Percentiles rank a stretch among this genome's conserved stretches.
phyloP scores from a whole-genome alignment of 202 grass and related monocot species.

The Bolboschoenoplectus hybrid region DNA sequence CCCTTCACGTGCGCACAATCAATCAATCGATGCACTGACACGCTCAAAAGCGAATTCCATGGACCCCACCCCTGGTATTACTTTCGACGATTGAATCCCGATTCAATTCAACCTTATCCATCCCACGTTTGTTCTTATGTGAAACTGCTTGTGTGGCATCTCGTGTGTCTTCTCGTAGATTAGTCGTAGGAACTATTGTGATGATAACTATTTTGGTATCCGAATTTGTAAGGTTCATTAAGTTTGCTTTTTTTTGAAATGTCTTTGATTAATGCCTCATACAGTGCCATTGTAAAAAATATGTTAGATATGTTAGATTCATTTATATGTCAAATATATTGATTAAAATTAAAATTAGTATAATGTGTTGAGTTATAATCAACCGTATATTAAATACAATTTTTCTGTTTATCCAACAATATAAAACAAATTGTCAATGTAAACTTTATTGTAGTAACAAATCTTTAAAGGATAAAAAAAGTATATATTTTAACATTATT shows the following conservation, averaged over 20 bases:
- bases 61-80: neutral
- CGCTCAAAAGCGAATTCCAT: neutral
- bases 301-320: no score
- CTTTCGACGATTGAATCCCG: conserved; percentile 5
- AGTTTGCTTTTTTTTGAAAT: no score
- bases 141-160: neutral
- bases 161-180: neutral
- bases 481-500: no score
- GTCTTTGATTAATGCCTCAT: no score
- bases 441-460: no score
- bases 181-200: neutral
- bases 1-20: neutral
- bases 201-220: neutral
- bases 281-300: no score
- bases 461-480: no score
- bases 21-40: neutral
- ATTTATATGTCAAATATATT: neutral
- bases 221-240: neutral
- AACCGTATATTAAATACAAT: neutral
- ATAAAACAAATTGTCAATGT: no score
- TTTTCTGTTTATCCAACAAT: no score
- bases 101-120: conserved; percentile 28
- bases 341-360: neutral
- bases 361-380: neutral
- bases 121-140: neutral